These are phyloP conservation scores for Xylariaceae sp. DNA, from an alignment of 2,329 filamentous ascomycete genomes.

Conservation along the genomic window DNA sequence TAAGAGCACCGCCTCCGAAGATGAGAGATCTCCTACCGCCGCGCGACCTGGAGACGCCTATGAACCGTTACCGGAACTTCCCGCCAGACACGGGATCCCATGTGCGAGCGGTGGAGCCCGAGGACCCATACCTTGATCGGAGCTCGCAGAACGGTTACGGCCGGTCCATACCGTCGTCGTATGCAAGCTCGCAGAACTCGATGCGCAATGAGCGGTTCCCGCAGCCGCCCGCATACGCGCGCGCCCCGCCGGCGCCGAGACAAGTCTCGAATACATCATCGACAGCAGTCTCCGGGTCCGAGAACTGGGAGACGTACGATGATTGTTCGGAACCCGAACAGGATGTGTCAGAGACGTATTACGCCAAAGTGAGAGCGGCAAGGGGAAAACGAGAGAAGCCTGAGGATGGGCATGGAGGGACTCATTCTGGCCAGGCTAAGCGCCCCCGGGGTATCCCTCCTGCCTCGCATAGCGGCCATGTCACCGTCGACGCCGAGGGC, in stretches of 20 bases:
- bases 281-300: conserved; percentile 71
- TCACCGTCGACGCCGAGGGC: conserved; percentile 53
- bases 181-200: conserved; percentile 38
- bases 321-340: conserved; percentile 71
- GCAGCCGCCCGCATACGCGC: conserved; percentile 35
- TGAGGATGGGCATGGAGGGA: conserved; percentile 40
- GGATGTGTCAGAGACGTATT: conserved; percentile 73
- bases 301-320: conserved; percentile 98
- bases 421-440: conserved; percentile 44
- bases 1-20: conserved; percentile 74
- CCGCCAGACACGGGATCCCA: conserved; percentile 49
- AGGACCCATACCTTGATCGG: conserved; percentile 79
- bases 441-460: conserved; percentile 50
- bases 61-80: conserved; percentile 43
- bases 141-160: conserved; percentile 38
- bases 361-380: conserved; percentile 67
- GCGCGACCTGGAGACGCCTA: conserved; percentile 47
- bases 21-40: conserved; percentile 72
- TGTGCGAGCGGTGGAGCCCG: conserved; percentile 60
- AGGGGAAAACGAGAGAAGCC: conserved; percentile 59
- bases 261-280: conserved; percentile 70
- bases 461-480: conserved; percentile 42
- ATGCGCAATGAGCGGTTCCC: conserved; percentile 37
- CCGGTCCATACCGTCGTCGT: conserved; percentile 31
- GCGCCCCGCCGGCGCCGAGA: conserved; percentile 42